Base-by-base conservation (phyloP, 2,329 filamentous ascomycete species). In the Microdochium trichocladiopsis region DNA sequence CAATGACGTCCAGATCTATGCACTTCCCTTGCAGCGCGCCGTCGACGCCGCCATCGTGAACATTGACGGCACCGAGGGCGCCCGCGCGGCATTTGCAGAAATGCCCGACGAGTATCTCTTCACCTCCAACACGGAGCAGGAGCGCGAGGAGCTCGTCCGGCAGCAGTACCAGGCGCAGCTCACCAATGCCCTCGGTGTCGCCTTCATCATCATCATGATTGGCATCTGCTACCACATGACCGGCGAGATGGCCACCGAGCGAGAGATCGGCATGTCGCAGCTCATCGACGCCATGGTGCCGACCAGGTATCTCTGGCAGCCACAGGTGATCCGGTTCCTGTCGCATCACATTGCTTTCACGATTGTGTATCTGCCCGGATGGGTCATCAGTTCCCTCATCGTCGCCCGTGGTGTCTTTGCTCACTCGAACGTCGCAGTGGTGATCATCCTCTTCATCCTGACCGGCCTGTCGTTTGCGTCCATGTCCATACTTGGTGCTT, bases 221-320 rank as follows among this genome's bases (percentile, higher is more conserved):
- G 90, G 89, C 51, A 80, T 96, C 24, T 86, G 86, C 36, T 96
- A 96, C 65, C 91, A 96, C 62, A 75, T 95, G 52, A 89, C 90
- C 0, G 92, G 92, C 9, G 84, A 92, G 60, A 86, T 95, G 65
- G 91, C 92, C 8, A 83, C 85, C 2, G 92, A 96, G 69, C 78
- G 92, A 52, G 92, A 96, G 71, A 76, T 84, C 16, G 92, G 91
- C 53, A 94, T 96, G 80, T 89, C 89, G 4, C 88, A 91, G 56
- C 75, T 96, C 25, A 83, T 96, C 45, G 92, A 96, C 68, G 87
- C 90, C 51, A 96, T 95, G 90, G 92, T 94, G 76, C 87, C 89
- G 1, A 88, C 88, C 52, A 77, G 78, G 51, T 78, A 78, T 49
- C 74, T 81, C 45, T 95, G 90, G 89, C 78, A 90, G 61, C 84